A percentile compares a stretch with the other conserved stretches of the same genome.
These are phyloP conservation scores for Osmanthus fragrans DNA, from an alignment of 257 asterid genomes.

Conservation along the genomic window DNA sequence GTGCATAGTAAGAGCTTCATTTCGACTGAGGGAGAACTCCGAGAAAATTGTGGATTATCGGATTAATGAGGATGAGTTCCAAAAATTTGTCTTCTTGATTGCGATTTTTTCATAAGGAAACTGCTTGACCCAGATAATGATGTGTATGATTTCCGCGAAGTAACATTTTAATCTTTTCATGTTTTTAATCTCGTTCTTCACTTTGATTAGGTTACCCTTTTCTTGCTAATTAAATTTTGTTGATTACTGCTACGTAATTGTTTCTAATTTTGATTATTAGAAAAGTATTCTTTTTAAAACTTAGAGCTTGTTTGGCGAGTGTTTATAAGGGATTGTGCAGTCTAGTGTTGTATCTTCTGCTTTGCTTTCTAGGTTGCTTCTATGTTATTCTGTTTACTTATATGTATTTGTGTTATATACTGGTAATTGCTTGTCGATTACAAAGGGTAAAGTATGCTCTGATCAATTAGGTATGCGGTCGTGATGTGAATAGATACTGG, in stretches of 20 bases:
- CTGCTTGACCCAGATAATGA: conserved; percentile 93
- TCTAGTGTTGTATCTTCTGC: neutral
- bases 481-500: too few species aligned
- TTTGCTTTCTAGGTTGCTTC: too few species aligned
- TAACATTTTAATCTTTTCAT: conserved; percentile 7
- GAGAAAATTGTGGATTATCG: conserved; percentile 84
- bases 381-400: too few species aligned
- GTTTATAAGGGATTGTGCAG: neutral
- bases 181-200: too few species aligned
- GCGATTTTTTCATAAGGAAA: conserved; percentile 85
- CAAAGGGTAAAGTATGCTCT: too few species aligned
- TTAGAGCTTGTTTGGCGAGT: neutral
- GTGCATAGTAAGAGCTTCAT: conserved; percentile 77
- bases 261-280: neutral
- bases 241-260: neutral
- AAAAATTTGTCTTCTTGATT: conserved; percentile 71
- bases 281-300: neutral
- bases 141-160: conserved; percentile 95
- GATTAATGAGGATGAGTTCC: conserved; percentile 91
- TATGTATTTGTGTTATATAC: too few species aligned
- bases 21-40: conserved; percentile 76
- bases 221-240: neutral
- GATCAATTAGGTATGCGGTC: too few species aligned
- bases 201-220: neutral
- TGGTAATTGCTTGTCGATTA: too few species aligned